Evolutionary conservation across 2,329 filamentous ascomycete species (phyloP), one percentile per base, ranked within the genome.

Genomic region (Trichoderma sp.): DNA sequence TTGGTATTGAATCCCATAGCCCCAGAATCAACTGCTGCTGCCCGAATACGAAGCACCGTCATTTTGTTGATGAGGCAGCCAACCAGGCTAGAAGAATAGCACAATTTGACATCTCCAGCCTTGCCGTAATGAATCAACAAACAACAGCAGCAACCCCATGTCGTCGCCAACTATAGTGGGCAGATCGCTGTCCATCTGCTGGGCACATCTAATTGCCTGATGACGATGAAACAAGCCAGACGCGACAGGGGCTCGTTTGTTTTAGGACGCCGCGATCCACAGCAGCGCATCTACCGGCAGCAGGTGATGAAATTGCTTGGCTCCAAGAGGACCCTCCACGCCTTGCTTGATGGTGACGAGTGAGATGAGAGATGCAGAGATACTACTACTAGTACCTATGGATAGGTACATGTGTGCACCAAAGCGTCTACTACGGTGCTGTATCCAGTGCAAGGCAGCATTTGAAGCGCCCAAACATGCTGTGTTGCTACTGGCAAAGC

Each of bases 171-270:
- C n/a, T n/a, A 46, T 13, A 24, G 46, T 49, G 46, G 46, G 46
- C 46, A 24, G 46, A 49, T 49, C 46, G 21, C 46, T 24, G 46
- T 4, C 46, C 21, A 49, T 49, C 46, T 21, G 10, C 8, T 49
- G 46, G 46, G 46, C 18, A 49, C 13, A 49, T 43, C 39, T 43
- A 18, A 43, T 43, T 43, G 39, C 39, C 18, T 49, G 46, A 49
- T 24, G 46, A 49, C 11, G n/a, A 49, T 51, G 59, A 51, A 61
- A 61, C 59, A 61, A 49, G 43, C 59, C 59, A 61, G n/a, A 51
- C 39, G 21, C 39, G 59, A 56, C 46, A 46, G 32, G 10, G 56
- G 21, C 16, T 28, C 39, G 5, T 21, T 24, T 32, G 59, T 61
- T 34, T 34, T 28, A 61, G 37, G 39, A 61, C 59, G 28, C 59